A percentile compares a stretch with the other conserved stretches of the same genome.
Conservation (phyloP, 805 yeast species). For the Myxozyma vanderwaltii region DNA sequence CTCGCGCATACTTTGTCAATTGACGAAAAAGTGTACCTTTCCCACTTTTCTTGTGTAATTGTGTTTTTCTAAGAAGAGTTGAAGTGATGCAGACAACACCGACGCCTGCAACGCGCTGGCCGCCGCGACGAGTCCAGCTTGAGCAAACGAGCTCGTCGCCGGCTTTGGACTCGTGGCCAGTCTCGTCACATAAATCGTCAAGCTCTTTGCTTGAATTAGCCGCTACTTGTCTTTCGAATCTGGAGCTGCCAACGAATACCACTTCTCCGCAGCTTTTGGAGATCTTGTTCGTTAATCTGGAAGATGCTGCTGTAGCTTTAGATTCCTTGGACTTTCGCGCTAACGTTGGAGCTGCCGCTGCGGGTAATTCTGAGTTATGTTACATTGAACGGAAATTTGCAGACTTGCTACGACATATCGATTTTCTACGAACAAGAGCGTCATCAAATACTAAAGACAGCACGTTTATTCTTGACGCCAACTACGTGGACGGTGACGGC, state of each 20-base stretch:
- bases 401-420: constrained; percentile 4
- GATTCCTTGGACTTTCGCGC: constrained; percentile 13
- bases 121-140: neutral
- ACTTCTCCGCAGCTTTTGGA: neutral
- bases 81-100: constrained; percentile 8
- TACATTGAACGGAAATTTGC: constrained; percentile 4
- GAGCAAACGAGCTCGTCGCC: neutral
- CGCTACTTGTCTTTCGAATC: neutral
- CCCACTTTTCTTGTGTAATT: no score
- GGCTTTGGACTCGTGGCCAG: neutral
- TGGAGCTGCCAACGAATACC: neutral
- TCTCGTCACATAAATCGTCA: neutral
- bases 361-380: constrained; percentile 1
- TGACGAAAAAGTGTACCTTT: no score
- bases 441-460: neutral
- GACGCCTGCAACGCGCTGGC: constrained; percentile 7
- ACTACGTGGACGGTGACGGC: neutral
- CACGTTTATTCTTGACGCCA: no score
- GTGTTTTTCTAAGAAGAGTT: neutral
- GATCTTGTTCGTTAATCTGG: constrained; percentile 8
- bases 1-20: no score
- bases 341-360: constrained; percentile 11
- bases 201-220: neutral
- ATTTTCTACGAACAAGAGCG: constrained; percentile 10
- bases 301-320: constrained; percentile 5